Evolutionary conservation across 306 rosid species (phyloP), one percentile per base, ranked within the genome.

Genomic region (Trifolium repens): DNA sequence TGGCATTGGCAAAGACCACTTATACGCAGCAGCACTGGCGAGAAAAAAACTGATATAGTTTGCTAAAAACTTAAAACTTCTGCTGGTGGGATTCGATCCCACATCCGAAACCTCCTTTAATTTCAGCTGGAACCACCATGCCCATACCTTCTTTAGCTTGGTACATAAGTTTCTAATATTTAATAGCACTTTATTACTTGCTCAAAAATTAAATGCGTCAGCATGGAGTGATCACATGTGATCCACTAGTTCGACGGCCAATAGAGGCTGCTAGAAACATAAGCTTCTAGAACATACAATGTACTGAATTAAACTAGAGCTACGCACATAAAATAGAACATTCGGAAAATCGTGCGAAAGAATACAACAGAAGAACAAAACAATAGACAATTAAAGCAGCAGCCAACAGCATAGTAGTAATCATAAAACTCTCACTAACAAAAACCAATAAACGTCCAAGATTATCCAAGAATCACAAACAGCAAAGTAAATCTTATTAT

Each of bases 391-490:
- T 9, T 63, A 16, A 6, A 65, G 52, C 32, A 65, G 27, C 5
- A 65, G 5, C 70, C 4, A 65, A 17, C 16, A 65, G 30, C n/a
- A 40, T 22, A 66, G 16, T 43, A 67, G 16, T 43, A 67, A 43
- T 43, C 37, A 67, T 67, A 43, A 60, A 67, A 26, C 1, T 66
- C 10, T 22, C 71, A 19, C 19, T 42, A 43, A 66, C 35, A 27
- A 55, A 42, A 49, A 47, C 7, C 60, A 55, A 67, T 8, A 76
- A 71, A 61, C 16, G 26, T 42, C 67, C 55, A 30, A 55, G 32
- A 72, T 11, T 14, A 30, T 1, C 7, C 63, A 53, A 61, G 68
- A 63, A 66, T 62, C 61, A 61, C 74, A 61, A 4, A 49, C 16
- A 35, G 3, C 13, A 47, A 42, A 34, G 22, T 27, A 15, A 43